Evolutionary conservation across 2,329 filamentous ascomycete genomes (phyloP), one percentile per base, ranked within the genome.

Genomic region (Epichloe brachyelytri): DNA sequence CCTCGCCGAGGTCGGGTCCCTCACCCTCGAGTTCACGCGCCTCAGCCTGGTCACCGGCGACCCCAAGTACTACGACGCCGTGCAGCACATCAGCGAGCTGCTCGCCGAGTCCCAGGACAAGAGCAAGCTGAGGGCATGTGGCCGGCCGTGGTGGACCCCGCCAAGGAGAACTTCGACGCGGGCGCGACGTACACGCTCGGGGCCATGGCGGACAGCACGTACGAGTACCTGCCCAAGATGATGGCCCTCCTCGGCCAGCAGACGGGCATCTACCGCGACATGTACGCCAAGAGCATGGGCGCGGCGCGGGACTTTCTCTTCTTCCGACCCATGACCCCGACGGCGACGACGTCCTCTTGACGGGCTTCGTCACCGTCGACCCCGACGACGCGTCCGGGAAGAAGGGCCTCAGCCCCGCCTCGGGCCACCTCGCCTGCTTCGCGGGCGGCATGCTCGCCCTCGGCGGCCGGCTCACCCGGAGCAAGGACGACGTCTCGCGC

Each of bases 91-190:
- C 52, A 85, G 80, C 20, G 75, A 84, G 52, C 73, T 81, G 17
- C 73, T 91, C 39, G 77, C 84, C 52, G 70, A 73, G 26, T 76
- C 78, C 56, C 86, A 91, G 66, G 77, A 78, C 58, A 66, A 71
- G n/a, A 88, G 85, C 1, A 72, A 70, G 41, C 65, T 90, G 5
- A 85, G 0, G 86, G 87, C 2, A 73, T 91, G 68, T 93, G 83
- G 84, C 86, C 85, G 1, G 73, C 77, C 19, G 70, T 71, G 47
- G 67, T 91, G 47, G 77, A 89, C 63, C 75, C 65, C 70, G 71
- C 58, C 69, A 75, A 55, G 74, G 71, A 68, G 63, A 69, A 60
- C 58, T 70, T 71, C 38, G 57, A 68, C 38, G 48, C 48, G 5
- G 67, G 68, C n/a, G 58, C 47, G 2, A 59, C 56, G n/a, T 79